Evolutionary conservation across 2,329 filamentous ascomycete genomes (phyloP), one percentile per base, ranked within the genome.

Genomic region (Fusarium goolgardi): DNA sequence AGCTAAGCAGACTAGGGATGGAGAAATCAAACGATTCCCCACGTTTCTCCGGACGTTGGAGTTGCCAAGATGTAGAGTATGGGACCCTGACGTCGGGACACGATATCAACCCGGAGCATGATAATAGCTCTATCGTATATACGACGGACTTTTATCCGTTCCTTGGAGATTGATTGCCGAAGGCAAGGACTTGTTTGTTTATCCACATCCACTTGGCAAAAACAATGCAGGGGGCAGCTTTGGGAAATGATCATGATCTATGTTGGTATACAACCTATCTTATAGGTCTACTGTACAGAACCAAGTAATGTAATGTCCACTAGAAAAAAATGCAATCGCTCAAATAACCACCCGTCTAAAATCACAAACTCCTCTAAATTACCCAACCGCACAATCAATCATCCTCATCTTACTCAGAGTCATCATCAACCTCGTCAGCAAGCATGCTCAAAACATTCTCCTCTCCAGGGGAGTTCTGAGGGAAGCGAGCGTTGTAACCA

Each of bases 401-500:
- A 16, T 13, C 7, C 11, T 12, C 2, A 34, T 6, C 8, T 44
- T 56, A 63, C 31, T 31, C 32, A n/a, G 59, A 31, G 15, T 39
- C 7, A 2, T 39, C 20, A 4, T 58, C 18, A 2, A 64, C 15
- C 21, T 53, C 31, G 5, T 60, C 32, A 21, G 62, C 37, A 15
- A 49, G 32, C 21, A 58, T 35, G 21, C 34, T 31, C 39, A 73
- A 25, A 7, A 73, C 9, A 12, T 73, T 86, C 12, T 75, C 69
- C 55, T 76, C 52, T 8, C 83, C 83, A 13, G 82, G 80, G 3
- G 70, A 54, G 67, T 85, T 85, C 76, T 88, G 86, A 2, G 82
- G 82, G 71, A 83, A 85, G 7, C 86, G 79, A 5, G 83, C 75
- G 75, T 88, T 88, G 77, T 85, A 88, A 69, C 83, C 85, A 51